Base-by-base conservation (phyloP, 1,284 basidiomycete genomes). In the Chiua sp. region DNA sequence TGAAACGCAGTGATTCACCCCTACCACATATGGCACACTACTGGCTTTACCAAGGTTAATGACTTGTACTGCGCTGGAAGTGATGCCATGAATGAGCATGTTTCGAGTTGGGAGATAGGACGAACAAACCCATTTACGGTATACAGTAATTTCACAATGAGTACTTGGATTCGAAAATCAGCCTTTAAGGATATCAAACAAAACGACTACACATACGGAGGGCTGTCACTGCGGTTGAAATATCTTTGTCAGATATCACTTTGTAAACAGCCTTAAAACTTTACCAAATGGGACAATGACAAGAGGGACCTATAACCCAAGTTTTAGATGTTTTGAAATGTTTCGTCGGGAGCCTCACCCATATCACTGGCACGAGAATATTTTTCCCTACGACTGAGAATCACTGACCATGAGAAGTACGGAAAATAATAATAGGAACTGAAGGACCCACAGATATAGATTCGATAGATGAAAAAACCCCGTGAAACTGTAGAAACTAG, bases 211-310 rank as follows among this genome's bases (percentile, higher is more conserved):
- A 16, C 58, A 3, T 47, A 68, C 65, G 0, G 5, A 15, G 8
- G 3, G 16, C 3, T 46, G 50, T 6, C 26, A 46, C 67, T 66
- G 35, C 16, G 18, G 6, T 37, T 13, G 18, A 16, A 32, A 35
- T 8, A 33, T 3, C 2, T 0, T 11, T n/a, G 28, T 68, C 12
- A 60, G 52, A 33, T 2, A 10, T 7, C 3, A 12, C 32, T 8
- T 16, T 11, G 1, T 0, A 32, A 8, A 18, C 15, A 22, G 7
- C 13, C 3, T n/a, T 8, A 18, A 20, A 35, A 5, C 33, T 55
- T 54, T 42, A 68, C 65, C 59, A 3, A 65, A 32, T n/a, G 62
- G 55, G 1, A 35, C n/a, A 3, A 56, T 30, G 7, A 42, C 54
- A 3, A 52, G 30, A 11, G 47, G 18, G 28, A 48, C 39, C 65